Conservation (phyloP, 2,329 filamentous ascomycete genomes). For the Orbilia oligospora region DNA sequence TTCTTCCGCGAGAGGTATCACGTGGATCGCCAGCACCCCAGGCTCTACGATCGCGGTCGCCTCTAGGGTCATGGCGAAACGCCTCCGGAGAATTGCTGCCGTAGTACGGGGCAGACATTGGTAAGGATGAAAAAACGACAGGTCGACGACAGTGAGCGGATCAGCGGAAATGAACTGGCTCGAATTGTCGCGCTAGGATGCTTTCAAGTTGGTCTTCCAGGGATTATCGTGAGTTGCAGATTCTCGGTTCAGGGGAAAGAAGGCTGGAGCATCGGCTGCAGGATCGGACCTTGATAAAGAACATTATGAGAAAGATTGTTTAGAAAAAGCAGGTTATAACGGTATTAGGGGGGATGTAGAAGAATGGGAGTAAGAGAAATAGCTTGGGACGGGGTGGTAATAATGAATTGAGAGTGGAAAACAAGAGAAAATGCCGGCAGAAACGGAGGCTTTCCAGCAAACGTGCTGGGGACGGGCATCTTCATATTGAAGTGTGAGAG, state of each 20-base stretch:
- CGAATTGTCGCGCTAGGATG: constrained; percentile 18
- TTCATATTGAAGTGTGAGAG: constrained; percentile 34
- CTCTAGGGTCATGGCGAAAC: constrained; percentile 52
- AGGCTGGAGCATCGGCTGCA: constrained; percentile 29
- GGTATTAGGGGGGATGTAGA: constrained; percentile 12
- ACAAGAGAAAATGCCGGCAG: constrained; percentile 48
- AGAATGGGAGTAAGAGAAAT: constrained; percentile 23
- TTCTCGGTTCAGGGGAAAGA: constrained; percentile 24
- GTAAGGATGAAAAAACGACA: background rate
- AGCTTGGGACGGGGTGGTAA: constrained; percentile 29
- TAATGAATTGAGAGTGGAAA: constrained; percentile 41
- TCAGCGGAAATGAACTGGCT: background rate
- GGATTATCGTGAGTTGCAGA: constrained; percentile 21
- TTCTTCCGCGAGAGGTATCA: constrained; percentile 51
- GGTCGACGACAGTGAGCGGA: background rate
- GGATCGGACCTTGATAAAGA: constrained; percentile 53
- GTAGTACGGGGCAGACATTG: constrained; percentile 59
- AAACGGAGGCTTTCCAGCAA: constrained; percentile 49
- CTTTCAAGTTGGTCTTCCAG: constrained; percentile 13
- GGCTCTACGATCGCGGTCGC: constrained; percentile 49
- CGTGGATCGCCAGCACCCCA: constrained; percentile 51
- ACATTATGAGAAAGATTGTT: constrained; percentile 61
- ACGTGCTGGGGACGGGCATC: constrained; percentile 52
- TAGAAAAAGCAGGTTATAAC: constrained; percentile 39
- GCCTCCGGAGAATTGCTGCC: constrained; percentile 57